A percentile compares a stretch with the other conserved stretches of the same genome.
These are phyloP conservation scores for Hanseniaspora sp. DNA, from an alignment of 1,139 yeast species.

Conservation along the genomic window DNA sequence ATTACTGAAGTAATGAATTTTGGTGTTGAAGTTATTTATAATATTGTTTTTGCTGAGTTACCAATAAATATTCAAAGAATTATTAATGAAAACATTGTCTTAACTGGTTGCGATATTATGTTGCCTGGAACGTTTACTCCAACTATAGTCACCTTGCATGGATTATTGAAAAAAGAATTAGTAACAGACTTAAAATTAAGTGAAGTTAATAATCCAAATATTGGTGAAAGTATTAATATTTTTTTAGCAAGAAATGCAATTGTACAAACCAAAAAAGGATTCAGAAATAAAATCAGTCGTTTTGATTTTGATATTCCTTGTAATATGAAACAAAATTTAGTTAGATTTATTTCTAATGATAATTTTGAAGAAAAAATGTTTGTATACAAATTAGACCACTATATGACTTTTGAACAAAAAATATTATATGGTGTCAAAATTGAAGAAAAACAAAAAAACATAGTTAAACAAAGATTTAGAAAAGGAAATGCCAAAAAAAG, in stretches of 20 bases:
- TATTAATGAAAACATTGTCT: not conserved
- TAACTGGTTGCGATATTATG: not conserved
- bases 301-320: constrained; percentile 12
- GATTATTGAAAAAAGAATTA: not conserved
- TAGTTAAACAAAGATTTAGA: not conserved
- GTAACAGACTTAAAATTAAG: not conserved
- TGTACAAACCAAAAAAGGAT: not conserved
- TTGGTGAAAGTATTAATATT: not conserved
- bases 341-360: constrained; percentile 8
- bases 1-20: not conserved
- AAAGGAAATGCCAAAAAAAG: constrained; percentile 1
- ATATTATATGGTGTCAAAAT: not conserved
- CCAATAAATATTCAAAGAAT: not conserved
- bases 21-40: not conserved
- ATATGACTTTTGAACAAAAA: not conserved
- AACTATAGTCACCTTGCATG: not conserved
- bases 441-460: not conserved
- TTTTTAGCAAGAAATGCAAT: not conserved
- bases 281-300: not conserved
- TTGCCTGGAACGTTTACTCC: not conserved
- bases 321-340: not conserved
- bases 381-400: not conserved
- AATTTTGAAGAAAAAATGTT: not conserved
- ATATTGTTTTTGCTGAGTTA: not conserved
- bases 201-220: not conserved